Evolutionary conservation across 306 rosid species (phyloP).

Genomic region (Rubus parviflorus): DNA sequence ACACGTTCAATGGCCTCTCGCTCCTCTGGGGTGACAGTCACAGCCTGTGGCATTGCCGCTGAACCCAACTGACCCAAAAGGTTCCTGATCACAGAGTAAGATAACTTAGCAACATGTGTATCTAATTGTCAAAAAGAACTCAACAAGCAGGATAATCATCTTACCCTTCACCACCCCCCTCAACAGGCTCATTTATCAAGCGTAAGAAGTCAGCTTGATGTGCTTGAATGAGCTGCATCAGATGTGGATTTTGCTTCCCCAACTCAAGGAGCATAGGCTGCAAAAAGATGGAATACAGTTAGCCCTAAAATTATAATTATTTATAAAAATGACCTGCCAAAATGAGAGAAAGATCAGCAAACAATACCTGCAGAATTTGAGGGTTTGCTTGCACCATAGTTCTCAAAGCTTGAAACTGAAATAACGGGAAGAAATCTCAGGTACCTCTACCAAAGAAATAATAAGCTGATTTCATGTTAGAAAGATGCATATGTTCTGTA

Average conservation of each 20-base stretch:
- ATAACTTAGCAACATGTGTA: not conserved
- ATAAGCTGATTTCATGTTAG: not conserved
- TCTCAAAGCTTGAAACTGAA: slow-evolving; percentile 47
- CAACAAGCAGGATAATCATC: slow-evolving; percentile 13
- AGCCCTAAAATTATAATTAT: not conserved
- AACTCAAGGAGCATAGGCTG: slow-evolving; percentile 54
- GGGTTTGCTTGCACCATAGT: slow-evolving; percentile 52
- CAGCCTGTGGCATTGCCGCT: slow-evolving; percentile 48
- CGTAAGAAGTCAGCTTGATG: slow-evolving; percentile 49
- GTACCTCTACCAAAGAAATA: not conserved
- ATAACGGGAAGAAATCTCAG: not conserved
- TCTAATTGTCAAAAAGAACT: not conserved
- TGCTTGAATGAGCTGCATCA: slow-evolving; percentile 46
- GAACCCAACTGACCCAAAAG: slow-evolving; percentile 34
- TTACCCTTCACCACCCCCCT: slow-evolving; percentile 43
- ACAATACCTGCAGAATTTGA: slow-evolving; percentile 39
- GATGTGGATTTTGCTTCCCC: slow-evolving; percentile 43
- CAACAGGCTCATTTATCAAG: slow-evolving; percentile 47
- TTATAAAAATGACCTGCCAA: not conserved
- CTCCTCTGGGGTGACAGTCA: slow-evolving; percentile 47
- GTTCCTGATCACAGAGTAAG: slow-evolving; percentile 28
- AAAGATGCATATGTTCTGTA: not conserved
- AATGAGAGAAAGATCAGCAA: not conserved
- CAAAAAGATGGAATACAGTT: not conserved
- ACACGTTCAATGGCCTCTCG: slow-evolving; percentile 47